Conservation (phyloP, 345 rosid genomes). For the Cardamine chenopodiifolia region DNA sequence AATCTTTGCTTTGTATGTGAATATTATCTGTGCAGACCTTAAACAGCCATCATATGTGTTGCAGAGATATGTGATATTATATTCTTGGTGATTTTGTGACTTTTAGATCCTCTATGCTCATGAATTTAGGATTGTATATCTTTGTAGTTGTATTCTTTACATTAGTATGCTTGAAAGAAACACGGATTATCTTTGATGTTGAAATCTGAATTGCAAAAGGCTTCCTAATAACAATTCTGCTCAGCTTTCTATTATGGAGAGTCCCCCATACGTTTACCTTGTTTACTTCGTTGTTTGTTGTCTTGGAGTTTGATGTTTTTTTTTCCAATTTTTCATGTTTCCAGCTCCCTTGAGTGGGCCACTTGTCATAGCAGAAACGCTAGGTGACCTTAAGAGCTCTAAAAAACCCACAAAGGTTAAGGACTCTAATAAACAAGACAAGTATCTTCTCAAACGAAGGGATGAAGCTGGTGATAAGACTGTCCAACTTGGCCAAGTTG, state of each 20-base stretch:
- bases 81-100: constrained; percentile 9
- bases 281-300: constrained; percentile 17
- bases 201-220: not conserved
- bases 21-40: not conserved
- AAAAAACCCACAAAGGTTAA: constrained; percentile 67
- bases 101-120: constrained; percentile 18
- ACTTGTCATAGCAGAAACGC: constrained; percentile 81
- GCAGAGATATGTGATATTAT: constrained; percentile 17
- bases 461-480: constrained; percentile 56
- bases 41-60: constrained; percentile 2
- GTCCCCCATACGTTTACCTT: not conserved
- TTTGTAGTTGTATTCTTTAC: not conserved
- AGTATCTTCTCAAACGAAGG: constrained; percentile 78
- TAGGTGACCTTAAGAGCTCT: constrained; percentile 64
- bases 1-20: not conserved
- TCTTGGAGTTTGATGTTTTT: constrained; percentile 14
- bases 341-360: constrained; percentile 99
- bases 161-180: constrained; percentile 24
- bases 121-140: not conserved
- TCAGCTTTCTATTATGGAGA: not conserved
- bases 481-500: constrained; percentile 47
- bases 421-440: constrained; percentile 79
- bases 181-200: not conserved
- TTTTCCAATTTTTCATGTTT: constrained; percentile 28
- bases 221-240: not conserved